Evolutionary conservation across 2,329 filamentous ascomycete species (phyloP).

Genomic region (Talaromyces sp.): DNA sequence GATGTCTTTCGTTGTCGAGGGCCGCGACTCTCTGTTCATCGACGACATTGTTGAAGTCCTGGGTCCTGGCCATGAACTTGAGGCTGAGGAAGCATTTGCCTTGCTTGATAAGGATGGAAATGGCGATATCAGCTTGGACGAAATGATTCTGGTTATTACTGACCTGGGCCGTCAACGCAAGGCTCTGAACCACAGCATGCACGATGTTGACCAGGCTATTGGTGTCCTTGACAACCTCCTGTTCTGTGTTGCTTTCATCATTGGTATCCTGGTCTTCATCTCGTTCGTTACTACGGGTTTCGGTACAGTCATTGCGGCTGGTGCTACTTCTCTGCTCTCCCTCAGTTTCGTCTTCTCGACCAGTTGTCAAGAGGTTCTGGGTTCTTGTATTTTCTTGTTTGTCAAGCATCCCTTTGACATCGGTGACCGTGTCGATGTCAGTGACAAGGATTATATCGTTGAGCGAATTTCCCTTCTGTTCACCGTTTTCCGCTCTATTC

Average conservation of each 20-base stretch:
- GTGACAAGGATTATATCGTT: constrained; percentile 70
- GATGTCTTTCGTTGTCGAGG: constrained; percentile 97
- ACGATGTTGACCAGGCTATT: constrained; percentile 94
- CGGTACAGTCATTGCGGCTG: constrained; percentile 81
- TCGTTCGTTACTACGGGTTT: constrained; percentile 88
- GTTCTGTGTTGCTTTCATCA: constrained; percentile 75
- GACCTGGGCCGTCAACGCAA: constrained; percentile 86
- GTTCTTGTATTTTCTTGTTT: constrained; percentile 97
- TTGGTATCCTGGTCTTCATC: constrained; percentile 83
- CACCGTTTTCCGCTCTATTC: constrained; percentile 84
- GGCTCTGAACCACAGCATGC: constrained; percentile 88
- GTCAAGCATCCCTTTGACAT: constrained; percentile 98
- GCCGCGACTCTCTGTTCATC: constrained; percentile 73
- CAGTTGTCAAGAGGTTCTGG: constrained; percentile 92
- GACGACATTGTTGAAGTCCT: constrained; percentile 90
- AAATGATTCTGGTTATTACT: constrained; percentile 86
- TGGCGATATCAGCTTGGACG: constrained; percentile 90
- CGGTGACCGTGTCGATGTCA: constrained; percentile 87
- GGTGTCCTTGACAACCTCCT: constrained; percentile 86
- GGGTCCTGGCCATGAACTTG: constrained; percentile 69
- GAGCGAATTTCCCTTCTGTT: constrained; percentile 94
- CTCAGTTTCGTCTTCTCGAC: constrained; percentile 96
- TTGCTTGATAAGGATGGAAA: constrained; percentile 85
- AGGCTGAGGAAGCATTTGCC: constrained; percentile 83
- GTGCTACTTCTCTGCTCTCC: constrained; percentile 88